Conservation (phyloP, 2,329 filamentous ascomycete genomes). For the Tolypocladium tundrense region DNA sequence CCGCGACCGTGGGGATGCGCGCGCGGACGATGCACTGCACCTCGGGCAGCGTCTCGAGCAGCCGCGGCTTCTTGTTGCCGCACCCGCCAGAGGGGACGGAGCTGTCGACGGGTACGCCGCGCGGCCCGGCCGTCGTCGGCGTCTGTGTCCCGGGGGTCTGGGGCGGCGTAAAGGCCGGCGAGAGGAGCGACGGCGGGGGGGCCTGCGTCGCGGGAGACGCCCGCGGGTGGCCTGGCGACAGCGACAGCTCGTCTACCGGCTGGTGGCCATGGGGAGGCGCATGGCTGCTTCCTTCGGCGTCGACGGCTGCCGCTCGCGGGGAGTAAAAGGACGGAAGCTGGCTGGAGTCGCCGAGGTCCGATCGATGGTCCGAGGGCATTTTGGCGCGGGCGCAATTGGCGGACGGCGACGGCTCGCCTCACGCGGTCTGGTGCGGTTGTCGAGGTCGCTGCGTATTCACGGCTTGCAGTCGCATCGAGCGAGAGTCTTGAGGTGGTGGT, state of each 20-base stretch:
- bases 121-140: conserved; percentile 32
- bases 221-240: conserved; percentile 16
- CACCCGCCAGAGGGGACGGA: conserved; percentile 47
- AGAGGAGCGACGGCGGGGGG: conserved; percentile 62
- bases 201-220: conserved; percentile 8
- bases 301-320: conserved; percentile 23
- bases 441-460: not conserved
- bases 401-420: not conserved
- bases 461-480: not conserved
- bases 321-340: conserved; percentile 38
- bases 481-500: not conserved
- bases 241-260: conserved; percentile 24
- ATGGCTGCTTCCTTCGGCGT: conserved; percentile 10
- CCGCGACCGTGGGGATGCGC: conserved; percentile 83
- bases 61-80: conserved; percentile 54
- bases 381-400: conserved; percentile 4
- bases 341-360: conserved; percentile 17
- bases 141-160: conserved; percentile 50
- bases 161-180: conserved; percentile 73
- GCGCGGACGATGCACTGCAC: conserved; percentile 94
- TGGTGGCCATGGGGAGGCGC: conserved; percentile 8
- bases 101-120: conserved; percentile 50
- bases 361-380: conserved; percentile 15
- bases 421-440: not conserved
- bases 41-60: conserved; percentile 66